phyloP scores from a whole-genome alignment of 352 stramenopile species.

The Pythium phragmiticola region DNA sequence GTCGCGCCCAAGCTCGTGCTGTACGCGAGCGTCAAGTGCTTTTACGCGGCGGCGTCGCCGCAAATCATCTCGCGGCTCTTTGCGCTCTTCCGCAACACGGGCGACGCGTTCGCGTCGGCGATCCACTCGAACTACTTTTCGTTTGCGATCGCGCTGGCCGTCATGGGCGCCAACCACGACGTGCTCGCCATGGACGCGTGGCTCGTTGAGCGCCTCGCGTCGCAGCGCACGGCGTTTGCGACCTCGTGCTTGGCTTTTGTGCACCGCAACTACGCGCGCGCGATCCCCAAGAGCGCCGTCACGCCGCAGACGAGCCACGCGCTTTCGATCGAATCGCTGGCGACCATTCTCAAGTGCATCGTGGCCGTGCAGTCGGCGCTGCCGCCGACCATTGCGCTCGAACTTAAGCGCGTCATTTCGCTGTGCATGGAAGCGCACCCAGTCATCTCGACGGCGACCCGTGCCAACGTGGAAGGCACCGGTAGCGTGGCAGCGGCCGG shows the following conservation, averaged over 20 bases:
- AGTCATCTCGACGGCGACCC: conserved; percentile 72
- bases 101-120: conserved; percentile 73
- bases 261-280: conserved; percentile 81
- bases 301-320: conserved; percentile 78
- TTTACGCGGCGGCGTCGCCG: conserved; percentile 73
- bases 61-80: conserved; percentile 84
- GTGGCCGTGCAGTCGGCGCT: conserved; percentile 69
- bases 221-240: conserved; percentile 79
- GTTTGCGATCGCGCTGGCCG: conserved; percentile 77
- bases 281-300: conserved; percentile 79
- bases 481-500: conserved; percentile 10
- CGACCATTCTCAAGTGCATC: conserved; percentile 82
- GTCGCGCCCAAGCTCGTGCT: conserved; percentile 85
- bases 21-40: conserved; percentile 86
- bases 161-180: conserved; percentile 86
- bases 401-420: conserved; percentile 82
- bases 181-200: conserved; percentile 82
- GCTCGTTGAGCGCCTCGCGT: conserved; percentile 76
- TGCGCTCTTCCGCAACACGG: conserved; percentile 81
- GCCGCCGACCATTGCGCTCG: conserved; percentile 64
- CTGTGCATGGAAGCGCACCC: conserved; percentile 83
- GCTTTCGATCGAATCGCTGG: conserved; percentile 82
- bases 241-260: conserved; percentile 84
- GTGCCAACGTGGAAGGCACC: conserved; percentile 36
- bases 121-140: conserved; percentile 90